Percentiles rank a stretch among this genome's conserved stretches.
phyloP scores from a whole-genome alignment of 208 protist species.

The Wallacemonas sp. region DNA sequence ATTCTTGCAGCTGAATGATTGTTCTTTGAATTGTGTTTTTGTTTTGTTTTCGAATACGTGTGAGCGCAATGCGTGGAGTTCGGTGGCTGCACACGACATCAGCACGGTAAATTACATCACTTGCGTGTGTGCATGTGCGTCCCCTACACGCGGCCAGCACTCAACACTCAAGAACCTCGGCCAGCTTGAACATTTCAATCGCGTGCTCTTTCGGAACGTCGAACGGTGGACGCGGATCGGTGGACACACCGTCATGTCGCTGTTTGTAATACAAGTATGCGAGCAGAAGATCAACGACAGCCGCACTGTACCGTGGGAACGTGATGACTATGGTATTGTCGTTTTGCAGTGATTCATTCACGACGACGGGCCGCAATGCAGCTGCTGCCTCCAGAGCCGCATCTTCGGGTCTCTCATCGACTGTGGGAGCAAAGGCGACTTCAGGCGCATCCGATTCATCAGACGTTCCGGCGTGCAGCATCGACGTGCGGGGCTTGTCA shows the following conservation, averaged over 20 bases:
- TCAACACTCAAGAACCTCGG: conserved; percentile 74
- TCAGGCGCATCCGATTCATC: not conserved
- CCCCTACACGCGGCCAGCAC: conserved; percentile 36
- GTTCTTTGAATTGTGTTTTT: no score
- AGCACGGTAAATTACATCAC: no score
- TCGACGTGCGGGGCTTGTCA: not conserved
- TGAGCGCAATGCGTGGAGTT: no score
- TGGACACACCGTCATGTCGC: conserved; percentile 58
- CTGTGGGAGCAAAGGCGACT: not conserved
- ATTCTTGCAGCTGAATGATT: no score
- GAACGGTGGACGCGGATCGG: conserved; percentile 57
- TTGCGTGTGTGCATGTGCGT: no score
- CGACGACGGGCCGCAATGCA: conserved; percentile 1
- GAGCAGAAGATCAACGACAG: conserved; percentile 62
- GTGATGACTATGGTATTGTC: conserved; percentile 41
- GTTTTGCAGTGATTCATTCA: conserved; percentile 37
- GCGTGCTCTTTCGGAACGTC: conserved; percentile 51
- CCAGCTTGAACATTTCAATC: conserved; percentile 79
- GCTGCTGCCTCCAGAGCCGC: not conserved
- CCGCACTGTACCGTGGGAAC: conserved; percentile 51
- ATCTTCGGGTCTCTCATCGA: not conserved
- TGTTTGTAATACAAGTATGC: conserved; percentile 89
- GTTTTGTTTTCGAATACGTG: no score
- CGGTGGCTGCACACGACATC: no score
- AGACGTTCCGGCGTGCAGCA: not conserved